These are phyloP conservation scores for Nigrospora osmanthi DNA, from an alignment of 2,329 filamentous ascomycete genomes.

Conservation along the genomic window DNA sequence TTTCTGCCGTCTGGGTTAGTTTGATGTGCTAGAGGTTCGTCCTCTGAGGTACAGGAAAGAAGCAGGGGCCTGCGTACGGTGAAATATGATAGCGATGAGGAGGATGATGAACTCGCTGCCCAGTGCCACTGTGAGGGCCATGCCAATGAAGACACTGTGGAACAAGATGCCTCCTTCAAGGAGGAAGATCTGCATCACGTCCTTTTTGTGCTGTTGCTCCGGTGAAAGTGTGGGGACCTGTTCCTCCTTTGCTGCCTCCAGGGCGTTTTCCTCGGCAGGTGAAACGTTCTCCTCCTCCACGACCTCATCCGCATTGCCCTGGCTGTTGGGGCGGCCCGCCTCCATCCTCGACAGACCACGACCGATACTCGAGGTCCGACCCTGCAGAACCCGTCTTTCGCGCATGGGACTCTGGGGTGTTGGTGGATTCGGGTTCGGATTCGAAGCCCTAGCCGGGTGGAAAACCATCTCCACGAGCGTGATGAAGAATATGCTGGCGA, in stretches of 20 bases:
- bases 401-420: conserved; percentile 12
- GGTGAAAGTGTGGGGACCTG: not conserved
- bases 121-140: conserved; percentile 46
- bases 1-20: conserved; percentile 20
- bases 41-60: not conserved
- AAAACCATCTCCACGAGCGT: conserved; percentile 51
- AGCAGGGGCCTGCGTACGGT: conserved; percentile 14
- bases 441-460: conserved; percentile 29
- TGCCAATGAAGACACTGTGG: conserved; percentile 52
- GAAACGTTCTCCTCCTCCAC: not conserved
- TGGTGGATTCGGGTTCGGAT: conserved; percentile 1
- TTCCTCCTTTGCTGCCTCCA: not conserved
- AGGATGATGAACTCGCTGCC: conserved; percentile 42
- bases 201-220: conserved; percentile 30
- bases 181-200: conserved; percentile 50
- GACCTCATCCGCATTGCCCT: not conserved
- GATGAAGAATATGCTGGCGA: conserved; percentile 33
- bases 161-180: conserved; percentile 59
- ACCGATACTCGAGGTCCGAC: conserved; percentile 24
- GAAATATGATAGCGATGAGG: conserved; percentile 47
- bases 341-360: conserved; percentile 19
- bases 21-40: not conserved
- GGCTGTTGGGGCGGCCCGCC: not conserved
- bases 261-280: not conserved
- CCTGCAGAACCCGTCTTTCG: conserved; percentile 14